Evolutionary conservation across 768 basidiomycete genomes (phyloP).

Genomic region (Lactarius deliciosus): DNA sequence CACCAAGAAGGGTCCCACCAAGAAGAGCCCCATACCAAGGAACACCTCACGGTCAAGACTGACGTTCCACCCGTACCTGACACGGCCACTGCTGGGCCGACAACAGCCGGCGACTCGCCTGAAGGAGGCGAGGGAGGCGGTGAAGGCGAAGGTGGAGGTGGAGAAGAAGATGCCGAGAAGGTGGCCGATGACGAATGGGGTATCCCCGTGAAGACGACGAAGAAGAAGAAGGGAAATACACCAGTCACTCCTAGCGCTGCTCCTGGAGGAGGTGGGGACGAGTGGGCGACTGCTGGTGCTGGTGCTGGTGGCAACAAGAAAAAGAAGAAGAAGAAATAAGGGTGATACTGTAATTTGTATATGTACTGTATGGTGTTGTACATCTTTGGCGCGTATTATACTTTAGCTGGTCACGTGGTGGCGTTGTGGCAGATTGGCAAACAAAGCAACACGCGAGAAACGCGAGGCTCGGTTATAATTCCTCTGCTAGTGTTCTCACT

Average conservation of each 20-base stretch:
- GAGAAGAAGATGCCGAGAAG: constrained; percentile 5
- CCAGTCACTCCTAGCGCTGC: background rate
- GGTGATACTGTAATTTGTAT: background rate
- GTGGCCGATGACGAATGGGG: constrained; percentile 6
- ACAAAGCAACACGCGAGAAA: constrained; percentile 27
- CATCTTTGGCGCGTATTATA: background rate
- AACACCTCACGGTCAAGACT: constrained; percentile 17
- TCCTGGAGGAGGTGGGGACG: constrained; percentile 4
- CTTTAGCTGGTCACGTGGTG: background rate
- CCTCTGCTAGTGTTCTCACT: background rate
- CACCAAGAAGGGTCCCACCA: background rate
- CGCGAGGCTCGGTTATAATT: constrained; percentile 12
- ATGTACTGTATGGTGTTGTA: background rate
- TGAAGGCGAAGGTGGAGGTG: constrained; percentile 8
- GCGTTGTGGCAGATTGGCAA: constrained; percentile 10
- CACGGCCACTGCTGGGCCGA: constrained; percentile 5
- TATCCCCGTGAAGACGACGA: constrained; percentile 1
- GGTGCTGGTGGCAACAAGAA: background rate
- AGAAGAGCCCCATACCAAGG: background rate
- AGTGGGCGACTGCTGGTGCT: background rate
- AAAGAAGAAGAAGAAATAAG: constrained; percentile 6
- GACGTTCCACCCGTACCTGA: background rate
- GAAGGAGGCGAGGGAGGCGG: constrained; percentile 18
- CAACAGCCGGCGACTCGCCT: constrained; percentile 13
- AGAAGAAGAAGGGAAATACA: constrained; percentile 27